Conservation (phyloP, 2,329 filamentous ascomycete species). For the Penicillium sp. region DNA sequence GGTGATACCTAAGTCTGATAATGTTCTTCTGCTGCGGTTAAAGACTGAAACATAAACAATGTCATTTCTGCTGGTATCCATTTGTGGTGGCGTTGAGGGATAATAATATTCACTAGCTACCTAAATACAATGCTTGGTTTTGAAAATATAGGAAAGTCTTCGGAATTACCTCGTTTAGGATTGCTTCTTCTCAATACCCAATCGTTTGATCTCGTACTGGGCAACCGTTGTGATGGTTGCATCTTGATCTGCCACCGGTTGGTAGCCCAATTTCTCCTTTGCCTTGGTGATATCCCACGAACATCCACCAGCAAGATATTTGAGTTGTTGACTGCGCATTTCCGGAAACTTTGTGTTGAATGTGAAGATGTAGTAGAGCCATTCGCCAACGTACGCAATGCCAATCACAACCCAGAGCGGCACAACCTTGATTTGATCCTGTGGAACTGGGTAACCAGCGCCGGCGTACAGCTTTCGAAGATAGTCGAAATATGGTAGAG, state of each 20-base stretch:
- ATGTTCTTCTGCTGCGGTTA: no score
- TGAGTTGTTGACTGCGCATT: constrained; percentile 4
- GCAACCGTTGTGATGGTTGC: constrained; percentile 1
- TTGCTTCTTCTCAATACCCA: constrained; percentile 4
- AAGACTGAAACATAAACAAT: no score
- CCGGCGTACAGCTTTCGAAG: constrained; percentile 6
- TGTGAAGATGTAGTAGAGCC: constrained; percentile 7
- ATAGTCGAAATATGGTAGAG: constrained; percentile 9
- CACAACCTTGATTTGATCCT: constrained; percentile 6
- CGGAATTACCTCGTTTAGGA: neutral
- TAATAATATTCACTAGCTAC: no score
- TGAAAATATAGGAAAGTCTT: no score
- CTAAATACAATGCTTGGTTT: no score
- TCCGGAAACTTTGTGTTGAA: constrained; percentile 5
- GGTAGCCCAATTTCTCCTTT: constrained; percentile 7
- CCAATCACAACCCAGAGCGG: constrained; percentile 6
- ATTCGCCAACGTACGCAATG: constrained; percentile 5
- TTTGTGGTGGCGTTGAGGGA: no score
- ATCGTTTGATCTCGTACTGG: neutral
- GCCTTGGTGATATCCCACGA: constrained; percentile 9
- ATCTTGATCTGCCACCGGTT: constrained; percentile 5
- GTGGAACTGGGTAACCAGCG: constrained; percentile 4
- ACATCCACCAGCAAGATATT: constrained; percentile 6
- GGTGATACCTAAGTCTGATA: no score
- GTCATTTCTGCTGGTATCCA: no score